Conservation (phyloP, 805 yeast genomes). For the Saitoella complicata region DNA sequence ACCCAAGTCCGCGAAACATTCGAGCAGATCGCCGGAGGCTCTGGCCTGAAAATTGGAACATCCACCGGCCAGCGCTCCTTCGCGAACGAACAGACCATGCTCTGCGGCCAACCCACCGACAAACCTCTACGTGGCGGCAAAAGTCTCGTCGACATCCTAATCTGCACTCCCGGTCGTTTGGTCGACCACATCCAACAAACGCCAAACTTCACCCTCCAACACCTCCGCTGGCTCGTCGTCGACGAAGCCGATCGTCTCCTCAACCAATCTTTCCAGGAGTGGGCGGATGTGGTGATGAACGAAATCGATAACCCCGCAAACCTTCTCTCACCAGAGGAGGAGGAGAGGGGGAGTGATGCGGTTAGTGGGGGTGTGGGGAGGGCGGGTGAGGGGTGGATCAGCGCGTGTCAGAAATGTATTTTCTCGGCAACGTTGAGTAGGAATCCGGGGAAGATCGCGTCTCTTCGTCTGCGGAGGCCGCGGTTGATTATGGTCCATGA, state of each 20-base stretch:
- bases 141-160: conserved; percentile 20
- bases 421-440: conserved; percentile 91
- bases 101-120: conserved; percentile 5
- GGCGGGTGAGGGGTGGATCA: conserved; percentile 10
- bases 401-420: conserved; percentile 38
- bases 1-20: conserved; percentile 63
- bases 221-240: conserved; percentile 70
- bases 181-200: conserved; percentile 90
- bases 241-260: conserved; percentile 95
- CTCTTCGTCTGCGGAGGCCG: conserved; percentile 55
- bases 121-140: background rate
- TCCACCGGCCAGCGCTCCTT: conserved; percentile 71
- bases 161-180: conserved; percentile 35
- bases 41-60: conserved; percentile 50
- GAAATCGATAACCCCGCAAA: conserved; percentile 10
- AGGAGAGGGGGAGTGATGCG: background rate
- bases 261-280: conserved; percentile 83
- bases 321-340: conserved; percentile 2
- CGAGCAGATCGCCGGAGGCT: conserved; percentile 43
- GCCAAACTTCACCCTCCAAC: conserved; percentile 69
- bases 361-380: conserved; percentile 5
- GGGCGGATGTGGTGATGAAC: conserved; percentile 42
- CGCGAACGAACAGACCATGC: conserved; percentile 36
- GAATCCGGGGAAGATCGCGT: conserved; percentile 72
- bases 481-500: conserved; percentile 58